Base-by-base conservation (phyloP, 2,329 filamentous ascomycete species). In the Xylariaceae sp. region DNA sequence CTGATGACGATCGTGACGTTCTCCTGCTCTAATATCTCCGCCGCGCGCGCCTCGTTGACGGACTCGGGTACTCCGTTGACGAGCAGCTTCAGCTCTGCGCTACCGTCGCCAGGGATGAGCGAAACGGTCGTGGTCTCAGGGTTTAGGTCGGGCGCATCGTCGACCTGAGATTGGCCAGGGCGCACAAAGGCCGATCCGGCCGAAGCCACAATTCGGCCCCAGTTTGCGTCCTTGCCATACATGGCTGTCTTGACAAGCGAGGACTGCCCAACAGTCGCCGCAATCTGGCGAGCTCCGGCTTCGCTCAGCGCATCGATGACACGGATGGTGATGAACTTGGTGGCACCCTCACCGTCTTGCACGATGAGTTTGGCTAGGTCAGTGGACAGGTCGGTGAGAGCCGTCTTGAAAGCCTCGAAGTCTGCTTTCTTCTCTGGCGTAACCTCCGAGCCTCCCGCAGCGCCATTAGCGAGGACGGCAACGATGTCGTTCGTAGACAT, bases 401-500 rank as follows among this genome's bases (percentile, higher is more conserved):
- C 79, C 2, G 76, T 71, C 62, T 81, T 79, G 74, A 97, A 87
- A 39, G 82, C 85, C n/a, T 73, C 67, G 68, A 87, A 92, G 67
- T 91, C 89, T 8, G 70, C 69, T 50, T 71, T 82, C 11, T 73
- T 68, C 44, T 79, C 74, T 1, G 78, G 77, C 1, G 74, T 71
- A 50, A 92, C 79, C 52, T 81, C 76, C 11, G 79, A 72, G 19
- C 89, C 89, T 51, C 89, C 89, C 0, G 90, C 92, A 19, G 90
- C 91, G 59, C 94, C 94, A 71, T 99, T 99, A 60, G 94, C 92
- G n/a, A 99, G 81, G 53, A 99, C 77, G 3, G 91, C 91, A 31
- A 97, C 83, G 0, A 92, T 97, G 75, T 99, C 94, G 73, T 99
- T 99, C 56, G 94, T 99, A 59, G 89, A 95, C 6, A 91, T 97